Conservation (phyloP, 2,329 filamentous ascomycete species). For the Colletotrichum sp. region DNA sequence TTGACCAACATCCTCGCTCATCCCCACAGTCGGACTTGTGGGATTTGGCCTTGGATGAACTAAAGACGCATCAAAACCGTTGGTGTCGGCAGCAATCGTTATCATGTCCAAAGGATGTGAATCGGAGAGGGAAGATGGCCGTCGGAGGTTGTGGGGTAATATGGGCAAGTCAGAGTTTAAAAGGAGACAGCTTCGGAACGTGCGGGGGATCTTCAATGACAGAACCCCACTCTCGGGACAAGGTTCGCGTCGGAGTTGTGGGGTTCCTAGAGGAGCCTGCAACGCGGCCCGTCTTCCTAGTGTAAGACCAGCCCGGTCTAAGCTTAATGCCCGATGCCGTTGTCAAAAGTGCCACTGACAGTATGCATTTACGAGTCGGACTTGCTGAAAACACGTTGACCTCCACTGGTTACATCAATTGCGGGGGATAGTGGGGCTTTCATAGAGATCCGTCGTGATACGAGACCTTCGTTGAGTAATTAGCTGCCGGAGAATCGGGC, state of each 20-base stretch:
- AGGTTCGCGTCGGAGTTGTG: neutral
- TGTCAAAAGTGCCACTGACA: neutral
- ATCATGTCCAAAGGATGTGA: neutral
- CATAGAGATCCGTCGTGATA: neutral
- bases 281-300: neutral
- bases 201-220: neutral
- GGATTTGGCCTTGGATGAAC: neutral
- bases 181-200: neutral
- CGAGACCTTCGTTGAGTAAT: neutral
- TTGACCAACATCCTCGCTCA: neutral
- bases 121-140: neutral
- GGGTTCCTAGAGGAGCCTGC: neutral
- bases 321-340: neutral
- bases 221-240: neutral
- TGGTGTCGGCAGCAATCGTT: neutral
- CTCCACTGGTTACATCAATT: neutral
- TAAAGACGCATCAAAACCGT: neutral
- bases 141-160: neutral
- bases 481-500: neutral
- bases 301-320: neutral
- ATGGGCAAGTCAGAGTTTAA: neutral
- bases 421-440: neutral
- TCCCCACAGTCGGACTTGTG: neutral
- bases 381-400: neutral
- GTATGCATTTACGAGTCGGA: neutral